Percentiles rank a stretch among this genome's conserved stretches.
phyloP scores from a whole-genome alignment of 2,329 filamentous ascomycete species.

The Scedosporium boydii region DNA sequence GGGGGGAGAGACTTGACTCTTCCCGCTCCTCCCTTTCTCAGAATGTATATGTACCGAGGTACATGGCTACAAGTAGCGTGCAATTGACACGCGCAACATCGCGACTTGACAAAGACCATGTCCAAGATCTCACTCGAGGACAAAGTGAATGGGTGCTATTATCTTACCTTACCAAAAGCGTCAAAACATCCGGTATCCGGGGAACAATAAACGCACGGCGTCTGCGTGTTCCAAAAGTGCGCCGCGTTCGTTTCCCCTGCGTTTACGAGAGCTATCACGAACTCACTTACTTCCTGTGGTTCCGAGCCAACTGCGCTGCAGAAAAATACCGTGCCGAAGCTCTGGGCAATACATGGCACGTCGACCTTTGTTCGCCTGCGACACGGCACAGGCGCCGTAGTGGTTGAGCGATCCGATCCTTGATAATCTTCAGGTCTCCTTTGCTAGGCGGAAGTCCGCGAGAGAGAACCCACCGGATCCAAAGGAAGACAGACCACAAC shows the following conservation, averaged over 20 bases:
- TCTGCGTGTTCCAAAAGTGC: no score
- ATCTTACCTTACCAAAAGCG: background rate
- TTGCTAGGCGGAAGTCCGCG: background rate
- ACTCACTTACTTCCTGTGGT: background rate
- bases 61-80: background rate
- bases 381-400: background rate
- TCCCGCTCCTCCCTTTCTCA: background rate
- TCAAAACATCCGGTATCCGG: no score
- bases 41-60: background rate
- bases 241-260: no score
- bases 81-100: background rate
- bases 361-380: background rate
- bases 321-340: constrained; percentile 1
- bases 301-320: background rate
- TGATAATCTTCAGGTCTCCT: no score
- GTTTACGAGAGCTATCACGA: no score
- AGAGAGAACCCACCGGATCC: no score
- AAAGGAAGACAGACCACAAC: no score
- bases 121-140: background rate
- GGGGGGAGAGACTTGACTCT: background rate
- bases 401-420: background rate
- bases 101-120: background rate
- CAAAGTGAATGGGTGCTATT: background rate
- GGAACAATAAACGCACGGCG: no score
- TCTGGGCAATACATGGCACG: background rate